Evolutionary conservation across 2,329 filamentous ascomycete species (phyloP), one percentile per base, ranked within the genome.

Genomic region (Penicillium occitanis): DNA sequence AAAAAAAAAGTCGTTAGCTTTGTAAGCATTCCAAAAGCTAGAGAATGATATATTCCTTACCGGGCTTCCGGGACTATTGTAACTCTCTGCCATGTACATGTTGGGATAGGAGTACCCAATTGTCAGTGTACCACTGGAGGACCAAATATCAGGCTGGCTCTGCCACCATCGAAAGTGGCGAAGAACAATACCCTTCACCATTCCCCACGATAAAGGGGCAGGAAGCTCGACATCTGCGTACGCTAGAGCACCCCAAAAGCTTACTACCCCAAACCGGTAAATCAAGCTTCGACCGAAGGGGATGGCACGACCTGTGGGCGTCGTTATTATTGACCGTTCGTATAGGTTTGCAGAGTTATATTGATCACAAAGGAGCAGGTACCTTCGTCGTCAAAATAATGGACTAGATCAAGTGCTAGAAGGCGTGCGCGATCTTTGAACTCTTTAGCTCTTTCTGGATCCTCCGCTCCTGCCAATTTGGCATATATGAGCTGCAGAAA

Each of bases 211-310:
- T 3, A 60, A 61, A 11, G 62, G 64, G 48, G 68, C 51, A 40
- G 37, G 40, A 19, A 55, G 35, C 17, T 59, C 57, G 3, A 42
- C 57, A 30, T 59, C 19, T 14, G 68, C 65, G 5, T 62, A 59
- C 1, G 67, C 66, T 19, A 67, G 46, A 22, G 69, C 67, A 30
- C 67, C 68, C 61, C 66, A 71, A 55, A 68, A 70, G 25, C 55
- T 69, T 17, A 61, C 69, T 3, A 66, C 68, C 0, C 68, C 69
- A 46, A 68, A 69, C 6, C 69, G 68, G 33, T 71, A 71, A 3
- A 63, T 64, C 30, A 67, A 63, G 25, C 63, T 69, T 25, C 13
- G 51, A 48, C 51, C 68, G 51, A 66, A 69, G 22, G 30, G 46
- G 42, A 64, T 55, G 55, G 35, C 42, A 33, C 50, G 50, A 33